Evolutionary conservation across 1,284 basidiomycete species (phyloP).

Genomic region (Ceratobasidium sp.): DNA sequence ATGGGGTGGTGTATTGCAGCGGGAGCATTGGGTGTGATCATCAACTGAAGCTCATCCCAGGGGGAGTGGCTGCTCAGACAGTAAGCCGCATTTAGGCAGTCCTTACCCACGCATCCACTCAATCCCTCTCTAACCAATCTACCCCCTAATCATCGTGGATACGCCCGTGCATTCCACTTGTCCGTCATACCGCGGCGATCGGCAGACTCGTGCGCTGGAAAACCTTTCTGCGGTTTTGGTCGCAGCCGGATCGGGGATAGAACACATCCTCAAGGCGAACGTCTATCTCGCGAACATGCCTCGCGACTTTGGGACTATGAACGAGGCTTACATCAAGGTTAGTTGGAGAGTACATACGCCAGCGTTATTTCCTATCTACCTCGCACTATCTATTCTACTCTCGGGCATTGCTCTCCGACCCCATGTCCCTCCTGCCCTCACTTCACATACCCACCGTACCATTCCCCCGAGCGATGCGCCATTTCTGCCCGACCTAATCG

Average conservation of each 20-base stretch:
- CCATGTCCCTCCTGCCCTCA: background rate
- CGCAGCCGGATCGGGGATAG: slow-evolving; percentile 67
- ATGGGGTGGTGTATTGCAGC: slow-evolving; percentile 66
- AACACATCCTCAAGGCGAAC: slow-evolving; percentile 70
- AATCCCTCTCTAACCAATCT: background rate
- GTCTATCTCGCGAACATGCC: slow-evolving; percentile 66
- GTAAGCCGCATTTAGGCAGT: slow-evolving; percentile 52
- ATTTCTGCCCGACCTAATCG: slow-evolving; percentile 16
- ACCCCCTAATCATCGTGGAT: background rate
- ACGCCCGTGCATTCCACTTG: too few species aligned
- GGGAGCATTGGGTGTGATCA: slow-evolving; percentile 67
- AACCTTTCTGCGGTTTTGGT: slow-evolving; percentile 69
- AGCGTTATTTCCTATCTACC: background rate
- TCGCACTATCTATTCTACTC: background rate
- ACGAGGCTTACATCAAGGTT: slow-evolving; percentile 64
- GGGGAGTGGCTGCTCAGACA: slow-evolving; percentile 65
- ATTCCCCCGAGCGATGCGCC: background rate
- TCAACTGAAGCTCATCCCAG: slow-evolving; percentile 63
- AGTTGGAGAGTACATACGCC: slow-evolving; percentile 40
- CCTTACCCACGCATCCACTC: slow-evolving; percentile 7
- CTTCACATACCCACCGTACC: background rate
- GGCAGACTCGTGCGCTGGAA: slow-evolving; percentile 64
- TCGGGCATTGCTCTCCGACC: background rate
- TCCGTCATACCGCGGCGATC: slow-evolving; percentile 28
- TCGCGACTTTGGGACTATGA: slow-evolving; percentile 65